These are phyloP conservation scores for Cercospora zeina DNA, from an alignment of 2,329 filamentous ascomycete species.

Conservation along the genomic window DNA sequence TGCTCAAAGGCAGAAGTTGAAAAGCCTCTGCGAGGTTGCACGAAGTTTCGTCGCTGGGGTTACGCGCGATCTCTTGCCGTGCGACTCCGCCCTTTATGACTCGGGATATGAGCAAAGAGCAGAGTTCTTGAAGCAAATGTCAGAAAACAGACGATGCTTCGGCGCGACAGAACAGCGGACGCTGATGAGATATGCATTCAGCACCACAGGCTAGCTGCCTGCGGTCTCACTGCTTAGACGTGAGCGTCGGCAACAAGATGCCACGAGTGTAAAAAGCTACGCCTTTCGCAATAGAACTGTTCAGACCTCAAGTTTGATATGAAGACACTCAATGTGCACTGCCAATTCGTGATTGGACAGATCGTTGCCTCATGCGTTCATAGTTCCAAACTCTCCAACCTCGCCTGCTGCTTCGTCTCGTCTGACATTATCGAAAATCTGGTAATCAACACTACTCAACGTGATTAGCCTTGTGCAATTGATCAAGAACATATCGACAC, in stretches of 20 bases:
- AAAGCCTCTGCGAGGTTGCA: neutral
- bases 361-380: constrained; percentile 14
- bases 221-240: too few relatives aligned
- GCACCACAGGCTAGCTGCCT: too few relatives aligned
- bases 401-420: neutral
- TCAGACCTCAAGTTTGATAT: neutral
- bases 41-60: neutral
- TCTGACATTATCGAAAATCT: neutral
- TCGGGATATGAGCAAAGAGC: neutral
- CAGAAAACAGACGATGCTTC: too few relatives aligned
- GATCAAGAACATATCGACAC: neutral
- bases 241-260: too few relatives aligned
- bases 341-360: constrained; percentile 12
- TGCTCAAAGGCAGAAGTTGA: neutral
- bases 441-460: neutral
- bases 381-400: neutral
- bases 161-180: too few relatives aligned
- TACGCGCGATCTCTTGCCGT: neutral
- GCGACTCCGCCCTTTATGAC: neutral
- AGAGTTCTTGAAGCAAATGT: neutral
- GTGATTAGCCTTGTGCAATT: too few relatives aligned
- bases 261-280: neutral
- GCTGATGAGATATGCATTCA: too few relatives aligned
- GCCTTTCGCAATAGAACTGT: neutral
- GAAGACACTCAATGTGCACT: neutral